Evolutionary conservation across 306 rosid genomes (phyloP).

Genomic region (Quercus rubra): DNA sequence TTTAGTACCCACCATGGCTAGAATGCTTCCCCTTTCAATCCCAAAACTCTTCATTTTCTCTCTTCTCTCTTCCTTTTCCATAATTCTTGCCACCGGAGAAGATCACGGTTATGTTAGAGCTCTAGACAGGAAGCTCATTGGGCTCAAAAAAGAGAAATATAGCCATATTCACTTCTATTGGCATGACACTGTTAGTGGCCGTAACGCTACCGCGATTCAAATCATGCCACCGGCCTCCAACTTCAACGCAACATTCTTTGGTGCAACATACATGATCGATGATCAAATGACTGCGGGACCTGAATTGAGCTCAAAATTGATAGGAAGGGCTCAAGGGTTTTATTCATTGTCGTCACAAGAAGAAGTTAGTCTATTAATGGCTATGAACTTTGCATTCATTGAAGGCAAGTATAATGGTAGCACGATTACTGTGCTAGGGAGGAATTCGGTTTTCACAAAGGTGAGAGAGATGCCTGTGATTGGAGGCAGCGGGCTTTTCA

Average conservation of each 20-base stretch:
- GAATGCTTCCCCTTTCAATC: constrained; percentile 12
- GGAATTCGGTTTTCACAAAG: neutral
- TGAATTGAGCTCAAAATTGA: constrained; percentile 19
- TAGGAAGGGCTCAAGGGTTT: constrained; percentile 41
- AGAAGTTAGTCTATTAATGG: constrained; percentile 17
- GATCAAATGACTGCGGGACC: constrained; percentile 30
- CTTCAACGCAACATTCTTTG: constrained; percentile 17
- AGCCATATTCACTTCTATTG: constrained; percentile 50
- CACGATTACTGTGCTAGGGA: constrained; percentile 19
- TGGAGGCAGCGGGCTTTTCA: constrained; percentile 26
- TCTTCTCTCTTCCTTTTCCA: constrained; percentile 9
- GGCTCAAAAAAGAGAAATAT: constrained; percentile 39
- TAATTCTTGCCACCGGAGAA: neutral
- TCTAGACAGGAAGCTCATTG: constrained; percentile 19
- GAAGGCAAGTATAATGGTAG: constrained; percentile 28
- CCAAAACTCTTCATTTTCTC: constrained; percentile 18
- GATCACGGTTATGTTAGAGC: constrained; percentile 18
- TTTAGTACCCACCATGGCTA: constrained; percentile 12
- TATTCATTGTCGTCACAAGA: constrained; percentile 20
- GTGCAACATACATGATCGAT: constrained; percentile 24
- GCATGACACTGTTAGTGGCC: constrained; percentile 39
- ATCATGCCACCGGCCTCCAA: neutral
- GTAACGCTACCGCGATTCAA: constrained; percentile 15
- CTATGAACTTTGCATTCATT: constrained; percentile 8
- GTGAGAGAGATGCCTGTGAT: constrained; percentile 27